These are phyloP conservation scores for Dipteronia sinensis DNA, from an alignment of 345 rosid species.

Conservation along the genomic window DNA sequence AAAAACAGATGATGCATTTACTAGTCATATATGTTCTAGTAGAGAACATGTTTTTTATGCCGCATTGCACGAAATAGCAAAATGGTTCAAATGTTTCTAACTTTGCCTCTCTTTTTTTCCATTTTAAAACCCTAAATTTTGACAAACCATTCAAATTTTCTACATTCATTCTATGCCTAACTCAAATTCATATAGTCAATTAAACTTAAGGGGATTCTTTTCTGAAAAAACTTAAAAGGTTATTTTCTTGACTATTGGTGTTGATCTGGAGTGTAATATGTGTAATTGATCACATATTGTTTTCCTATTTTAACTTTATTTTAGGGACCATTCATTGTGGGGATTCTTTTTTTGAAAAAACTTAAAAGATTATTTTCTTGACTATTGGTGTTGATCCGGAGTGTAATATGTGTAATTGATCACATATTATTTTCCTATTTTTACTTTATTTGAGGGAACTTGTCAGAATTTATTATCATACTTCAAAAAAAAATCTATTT, in stretches of 20 bases:
- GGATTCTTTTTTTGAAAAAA: not conserved
- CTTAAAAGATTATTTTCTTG: not conserved
- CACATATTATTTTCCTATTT: too few relatives aligned
- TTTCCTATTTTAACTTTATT: too few relatives aligned
- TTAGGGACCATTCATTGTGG: too few relatives aligned
- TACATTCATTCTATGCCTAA: not conserved
- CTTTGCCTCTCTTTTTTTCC: not conserved
- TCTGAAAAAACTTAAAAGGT: not conserved
- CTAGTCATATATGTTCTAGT: not conserved
- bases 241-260: too few relatives aligned
- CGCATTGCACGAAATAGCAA: not conserved
- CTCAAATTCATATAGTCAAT: not conserved
- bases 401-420: too few relatives aligned
- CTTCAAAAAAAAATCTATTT: too few relatives aligned
- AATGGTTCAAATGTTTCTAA: not conserved
- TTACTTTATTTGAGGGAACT: too few relatives aligned
- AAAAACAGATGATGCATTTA: too few relatives aligned
- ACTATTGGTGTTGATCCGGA: too few relatives aligned
- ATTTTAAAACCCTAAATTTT: not conserved
- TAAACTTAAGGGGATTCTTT: not conserved
- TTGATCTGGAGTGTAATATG: too few relatives aligned
- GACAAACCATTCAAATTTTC: not conserved
- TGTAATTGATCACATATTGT: too few relatives aligned
- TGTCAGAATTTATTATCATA: too few relatives aligned
- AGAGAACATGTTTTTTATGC: not conserved